Evolutionary conservation across 1,139 yeast species (phyloP).

Genomic region (Saccharomyces hybrid): DNA sequence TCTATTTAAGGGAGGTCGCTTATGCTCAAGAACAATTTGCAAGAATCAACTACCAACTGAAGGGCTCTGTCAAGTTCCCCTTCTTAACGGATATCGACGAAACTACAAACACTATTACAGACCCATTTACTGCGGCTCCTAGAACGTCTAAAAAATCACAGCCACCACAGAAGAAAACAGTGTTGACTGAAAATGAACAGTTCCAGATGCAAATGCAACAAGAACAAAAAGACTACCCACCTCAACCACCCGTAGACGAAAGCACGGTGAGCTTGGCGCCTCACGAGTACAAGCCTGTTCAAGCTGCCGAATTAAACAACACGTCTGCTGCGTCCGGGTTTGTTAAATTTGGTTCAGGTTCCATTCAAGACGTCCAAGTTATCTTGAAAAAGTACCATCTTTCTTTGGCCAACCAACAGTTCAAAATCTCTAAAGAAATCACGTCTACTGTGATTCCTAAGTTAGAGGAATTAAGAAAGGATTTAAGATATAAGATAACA

Average conservation of each 20-base stretch:
- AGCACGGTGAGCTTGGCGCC: not conserved
- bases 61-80: constrained; percentile 55
- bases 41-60: constrained; percentile 54
- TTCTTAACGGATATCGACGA: constrained; percentile 35
- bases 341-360: constrained; percentile 43
- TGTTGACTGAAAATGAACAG: constrained; percentile 5
- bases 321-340: constrained; percentile 39
- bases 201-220: constrained; percentile 12
- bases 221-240: constrained; percentile 1
- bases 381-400: constrained; percentile 42
- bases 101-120: constrained; percentile 29
- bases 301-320: constrained; percentile 12
- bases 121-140: constrained; percentile 25
- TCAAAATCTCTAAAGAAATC: constrained; percentile 50
- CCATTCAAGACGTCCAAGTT: constrained; percentile 44
- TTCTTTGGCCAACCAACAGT: constrained; percentile 39
- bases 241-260: constrained; percentile 1
- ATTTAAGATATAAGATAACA: constrained; percentile 55
- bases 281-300: constrained; percentile 5
- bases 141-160: constrained; percentile 22
- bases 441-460: constrained; percentile 55
- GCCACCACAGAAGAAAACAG: constrained; percentile 13
- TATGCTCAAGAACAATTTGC: constrained; percentile 64
- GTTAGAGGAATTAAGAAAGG: constrained; percentile 61
- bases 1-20: constrained; percentile 55